Conservation (phyloP, 2,329 filamentous ascomycete genomes). For the Sarocladium strictum region DNA sequence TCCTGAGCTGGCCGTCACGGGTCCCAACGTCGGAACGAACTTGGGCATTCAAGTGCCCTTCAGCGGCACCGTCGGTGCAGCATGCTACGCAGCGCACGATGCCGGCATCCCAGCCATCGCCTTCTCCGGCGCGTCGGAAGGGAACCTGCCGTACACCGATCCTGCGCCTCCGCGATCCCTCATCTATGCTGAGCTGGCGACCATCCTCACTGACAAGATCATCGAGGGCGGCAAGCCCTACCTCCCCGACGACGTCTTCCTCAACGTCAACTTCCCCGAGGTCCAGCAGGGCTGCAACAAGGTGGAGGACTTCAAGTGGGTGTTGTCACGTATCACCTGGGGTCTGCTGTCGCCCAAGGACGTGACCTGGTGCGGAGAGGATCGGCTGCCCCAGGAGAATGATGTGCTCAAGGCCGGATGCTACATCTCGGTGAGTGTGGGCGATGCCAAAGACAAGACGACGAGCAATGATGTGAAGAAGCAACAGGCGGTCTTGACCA, state of each 20-base stretch:
- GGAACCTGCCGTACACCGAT: constrained; percentile 47
- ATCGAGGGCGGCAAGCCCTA: constrained; percentile 54
- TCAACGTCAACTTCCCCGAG: constrained; percentile 65
- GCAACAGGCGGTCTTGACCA: constrained; percentile 25
- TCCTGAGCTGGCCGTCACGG: constrained; percentile 59
- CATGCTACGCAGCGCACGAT: constrained; percentile 49
- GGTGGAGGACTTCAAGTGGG: constrained; percentile 52
- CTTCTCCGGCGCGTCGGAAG: constrained; percentile 52
- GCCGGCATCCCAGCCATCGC: constrained; percentile 59
- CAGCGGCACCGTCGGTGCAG: constrained; percentile 64
- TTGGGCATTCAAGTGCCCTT: constrained; percentile 49
- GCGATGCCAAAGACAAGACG: constrained; percentile 52
- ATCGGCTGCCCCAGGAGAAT: constrained; percentile 52
- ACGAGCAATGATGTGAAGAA: constrained; percentile 32
- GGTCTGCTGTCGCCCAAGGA: constrained; percentile 48
- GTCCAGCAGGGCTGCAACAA: constrained; percentile 44
- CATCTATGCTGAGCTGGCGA: constrained; percentile 59
- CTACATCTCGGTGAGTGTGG: constrained; percentile 58
- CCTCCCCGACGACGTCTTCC: constrained; percentile 52
- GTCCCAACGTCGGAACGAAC: constrained; percentile 56
- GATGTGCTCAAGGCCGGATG: constrained; percentile 49
- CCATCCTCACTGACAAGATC: constrained; percentile 50
- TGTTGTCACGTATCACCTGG: constrained; percentile 56
- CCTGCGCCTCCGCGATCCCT: constrained; percentile 43
- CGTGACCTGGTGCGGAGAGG: constrained; percentile 48